phyloP scores from a whole-genome alignment of 169 alveolate genomes.

The Plasmodium gaboni region DNA sequence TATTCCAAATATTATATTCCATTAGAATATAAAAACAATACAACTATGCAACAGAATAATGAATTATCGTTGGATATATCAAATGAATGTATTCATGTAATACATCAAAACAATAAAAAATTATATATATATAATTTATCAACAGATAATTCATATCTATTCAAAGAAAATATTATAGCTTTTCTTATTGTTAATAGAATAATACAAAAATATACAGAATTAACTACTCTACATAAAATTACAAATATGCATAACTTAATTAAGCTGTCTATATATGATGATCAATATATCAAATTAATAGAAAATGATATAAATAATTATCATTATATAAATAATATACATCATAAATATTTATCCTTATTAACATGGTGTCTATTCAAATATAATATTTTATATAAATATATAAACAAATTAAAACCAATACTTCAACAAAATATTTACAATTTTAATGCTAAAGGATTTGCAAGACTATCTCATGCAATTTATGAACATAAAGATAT shows the following conservation, averaged over 20 bases:
- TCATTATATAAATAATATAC: conserved; percentile 65
- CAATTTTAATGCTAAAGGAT: conserved; percentile 48
- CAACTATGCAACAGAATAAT: background rate
- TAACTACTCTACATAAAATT: conserved; percentile 63
- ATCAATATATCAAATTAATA: conserved; percentile 21
- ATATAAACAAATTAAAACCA: conserved; percentile 30
- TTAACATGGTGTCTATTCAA: conserved; percentile 69
- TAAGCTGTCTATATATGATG: conserved; percentile 66
- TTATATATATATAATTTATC: conserved; percentile 17
- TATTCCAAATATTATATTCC: conserved; percentile 31
- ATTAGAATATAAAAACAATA: background rate
- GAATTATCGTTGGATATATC: background rate
- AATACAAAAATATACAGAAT: conserved; percentile 29
- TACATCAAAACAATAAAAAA: background rate
- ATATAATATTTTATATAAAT: conserved; percentile 28
- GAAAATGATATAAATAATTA: conserved; percentile 62
- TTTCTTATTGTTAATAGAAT: conserved; percentile 33
- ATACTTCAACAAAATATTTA: conserved; percentile 27
- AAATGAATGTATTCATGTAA: background rate
- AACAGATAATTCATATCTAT: conserved; percentile 32
- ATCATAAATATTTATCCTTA: conserved; percentile 58
- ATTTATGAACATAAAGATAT: conserved; percentile 43
- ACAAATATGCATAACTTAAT: conserved; percentile 26
- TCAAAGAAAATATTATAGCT: conserved; percentile 53
- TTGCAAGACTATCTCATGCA: conserved; percentile 61